Evolutionary conservation across 306 rosid species (phyloP), one percentile per base, ranked within the genome.

Genomic region (Fagus sylvatica): DNA sequence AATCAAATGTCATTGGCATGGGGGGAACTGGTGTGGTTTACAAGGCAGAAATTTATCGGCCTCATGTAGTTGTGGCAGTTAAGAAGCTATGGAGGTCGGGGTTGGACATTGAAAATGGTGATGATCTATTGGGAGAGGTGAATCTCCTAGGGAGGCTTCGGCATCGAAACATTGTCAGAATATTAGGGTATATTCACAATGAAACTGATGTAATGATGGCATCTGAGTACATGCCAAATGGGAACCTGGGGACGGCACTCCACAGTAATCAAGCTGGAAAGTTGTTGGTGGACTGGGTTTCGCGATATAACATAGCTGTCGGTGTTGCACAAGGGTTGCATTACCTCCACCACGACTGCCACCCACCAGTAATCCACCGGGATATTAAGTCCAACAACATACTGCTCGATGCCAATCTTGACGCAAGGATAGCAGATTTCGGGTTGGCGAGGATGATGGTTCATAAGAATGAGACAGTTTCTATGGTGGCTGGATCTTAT

Each of bases 321-420:
- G 99, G 97, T 49, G 91, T 91, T 33, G 99, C 97, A 11, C 96
- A 96, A 60, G 99, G 97, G 49, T 71, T 91, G 46, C 73, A 90
- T 64, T 96, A 93, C 61, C 98, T 96, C 33, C 99, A 96, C 83
- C 94, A 93, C 34, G 99, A 91, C 73, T 96, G 99, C 72, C 90
- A 82, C 72, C 98, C 96, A 17, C 80, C 94, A 0, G 84, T 96
- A 13, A 84, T 93, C 72, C 99, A 96, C 71, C 83, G 97, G 75
- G 98, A 96, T 75, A 88, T 96, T 78, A 93, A 93, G 85, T 90
- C 97, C 6, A 91, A 91, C 84, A 96, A 96, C 76, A 93, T 96
- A 81, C 88, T 96, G 61, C 90, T 96, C n/a, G 97, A 96, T 32
- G 85, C 85, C 3, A 89, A 91, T 77, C 79, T 93, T 34, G 97